These are phyloP conservation scores for Catharanthus roseus DNA, from an alignment of 257 asterid species.

Conservation along the genomic window DNA sequence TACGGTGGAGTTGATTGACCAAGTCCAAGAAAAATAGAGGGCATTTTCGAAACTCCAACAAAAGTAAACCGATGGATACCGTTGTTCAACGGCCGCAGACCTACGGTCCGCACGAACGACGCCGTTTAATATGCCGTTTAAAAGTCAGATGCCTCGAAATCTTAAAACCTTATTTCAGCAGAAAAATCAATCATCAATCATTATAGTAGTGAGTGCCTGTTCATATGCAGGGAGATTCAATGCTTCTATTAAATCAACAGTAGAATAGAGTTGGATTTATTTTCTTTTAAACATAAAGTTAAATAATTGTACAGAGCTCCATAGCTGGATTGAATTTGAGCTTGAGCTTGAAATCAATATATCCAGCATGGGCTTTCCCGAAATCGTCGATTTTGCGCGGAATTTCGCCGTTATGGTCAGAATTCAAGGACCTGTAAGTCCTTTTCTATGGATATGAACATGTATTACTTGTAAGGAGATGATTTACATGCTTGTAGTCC, in stretches of 20 bases:
- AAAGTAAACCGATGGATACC: no score
- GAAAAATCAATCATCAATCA: not conserved
- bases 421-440: conserved; percentile 95
- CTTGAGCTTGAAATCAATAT: not conserved
- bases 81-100: no score
- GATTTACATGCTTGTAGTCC: not conserved
- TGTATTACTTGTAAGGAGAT: not conserved
- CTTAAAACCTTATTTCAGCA: not conserved
- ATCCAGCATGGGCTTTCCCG: conserved; percentile 64
- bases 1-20: no score
- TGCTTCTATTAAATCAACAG: not conserved
- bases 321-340: not conserved
- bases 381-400: conserved; percentile 76
- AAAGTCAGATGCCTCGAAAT: not conserved
- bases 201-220: not conserved
- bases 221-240: not conserved
- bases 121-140: no score
- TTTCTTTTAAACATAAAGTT: not conserved
- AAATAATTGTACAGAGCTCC: not conserved
- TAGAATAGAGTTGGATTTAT: not conserved
- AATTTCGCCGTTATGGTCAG: conserved; percentile 86
- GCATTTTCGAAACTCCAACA: no score
- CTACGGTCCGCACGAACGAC: no score
- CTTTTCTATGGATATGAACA: not conserved
- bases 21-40: no score